Base-by-base conservation (phyloP, 768 basidiomycete genomes). In the Tulasnella sp. region DNA sequence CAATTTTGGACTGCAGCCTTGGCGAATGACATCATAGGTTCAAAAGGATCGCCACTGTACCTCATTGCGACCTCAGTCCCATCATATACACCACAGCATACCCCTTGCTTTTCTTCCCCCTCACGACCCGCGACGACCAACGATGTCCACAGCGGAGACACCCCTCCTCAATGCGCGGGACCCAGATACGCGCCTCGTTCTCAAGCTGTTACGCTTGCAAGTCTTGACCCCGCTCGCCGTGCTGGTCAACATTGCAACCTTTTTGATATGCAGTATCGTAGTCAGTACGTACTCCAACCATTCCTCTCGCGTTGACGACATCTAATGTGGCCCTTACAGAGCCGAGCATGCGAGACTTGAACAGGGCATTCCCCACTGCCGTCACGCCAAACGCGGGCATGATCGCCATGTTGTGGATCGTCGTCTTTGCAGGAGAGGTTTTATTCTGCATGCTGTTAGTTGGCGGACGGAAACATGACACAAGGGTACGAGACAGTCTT, bases 191-290 rank as follows among this genome's bases (percentile, higher is more conserved):
- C 71, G 37, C 2, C 71, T 77, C 4, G 45, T 77, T 25, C 71
- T 76, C 22, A 76, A 71, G 76, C 80, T 84, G 40, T 83, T 85
- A 40, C 88, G 92, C 68, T 87, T 97, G 4, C 95, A 97, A 81
- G 93, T 97, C 29, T 84, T 96, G 67, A 94, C 94, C 0, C 95
- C 95, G 0, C 85, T 97, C 0, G 91, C 92, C 1, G 85, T 97
- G 11, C 86, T 95, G 79, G 88, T 96, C 76, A 92, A 92, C 80
- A 89, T 96, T 58, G 91, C 90, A 0, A 86, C 89, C 1, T 85
- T 91, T 69, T 80, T 91, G 42, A 87, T 93, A 4, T 96, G 94
- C 81, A 82, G 90, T 0, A 78, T 89, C 11, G 85, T 94, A 25
- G 85, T 91, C 37, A 87, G 84, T 25, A 94, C 94, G 0, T 89